Evolutionary conservation across 2,329 filamentous ascomycete genomes (phyloP), one percentile per base, ranked within the genome.

Genomic region (Chrysosporium keratinophilum): DNA sequence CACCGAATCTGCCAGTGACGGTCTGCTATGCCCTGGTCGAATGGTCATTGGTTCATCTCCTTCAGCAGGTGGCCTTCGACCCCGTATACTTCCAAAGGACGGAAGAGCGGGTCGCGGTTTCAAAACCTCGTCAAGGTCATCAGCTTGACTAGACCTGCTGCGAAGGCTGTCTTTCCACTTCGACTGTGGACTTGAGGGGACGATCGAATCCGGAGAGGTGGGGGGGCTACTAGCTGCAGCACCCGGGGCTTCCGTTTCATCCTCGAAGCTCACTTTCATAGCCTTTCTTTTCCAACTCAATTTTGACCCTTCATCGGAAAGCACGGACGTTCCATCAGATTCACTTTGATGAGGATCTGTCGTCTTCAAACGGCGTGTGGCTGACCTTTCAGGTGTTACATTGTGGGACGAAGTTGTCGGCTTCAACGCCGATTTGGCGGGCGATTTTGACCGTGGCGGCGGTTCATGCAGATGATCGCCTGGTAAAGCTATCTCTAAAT

Each of bases 221-320:
- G 69, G 67, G 47, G 70, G 67, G 34, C 69, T 28, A 7, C 23
- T 72, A 7, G 69, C 67, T 28, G 69, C 67, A 15, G 72, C 64
- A 17, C 74, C 75, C 28, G 78, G 71, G 23, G 77, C 63, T 52
- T 76, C 71, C 3, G 76, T 69, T 45, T 76, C 74, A 42, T 81
- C 79, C 54, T 82, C 80, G 59, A 84, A 96, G 69, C 88, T 95
- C 50, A 84, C 80, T 51, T 80, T 74, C 2, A 73, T 73, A 31
- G 67, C 67, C 63, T 77, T 80, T 66, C 77, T 82, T 58, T 74
- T 78, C 56, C 70, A 70, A 17, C 61, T 65, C 14, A 66, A 40
- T 35, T 65, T 67, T 20, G 57, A 60, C 9, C 71, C 70, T 44
- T 76, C 74, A 40, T 73, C 71, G 2, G 74, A 75, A 37, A 65